Percentiles rank a stretch among this genome's conserved stretches.
Evolutionary conservation across 345 rosid species (phyloP).

Genomic region (Cardamine chenopodiifolia): DNA sequence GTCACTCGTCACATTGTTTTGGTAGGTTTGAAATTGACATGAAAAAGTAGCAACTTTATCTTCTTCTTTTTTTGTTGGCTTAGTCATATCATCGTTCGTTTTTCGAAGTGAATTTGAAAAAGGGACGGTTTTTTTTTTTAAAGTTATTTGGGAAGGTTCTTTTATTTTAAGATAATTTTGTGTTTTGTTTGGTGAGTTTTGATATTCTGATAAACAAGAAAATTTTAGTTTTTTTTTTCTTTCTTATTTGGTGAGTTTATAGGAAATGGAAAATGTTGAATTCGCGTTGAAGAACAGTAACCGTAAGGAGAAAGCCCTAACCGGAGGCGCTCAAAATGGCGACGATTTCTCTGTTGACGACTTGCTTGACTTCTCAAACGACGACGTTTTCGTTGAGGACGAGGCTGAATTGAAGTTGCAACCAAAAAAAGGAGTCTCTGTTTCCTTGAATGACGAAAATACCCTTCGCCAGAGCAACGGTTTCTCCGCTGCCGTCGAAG

Average conservation of each 20-base stretch:
- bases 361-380: conserved; percentile 75
- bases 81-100: not conserved
- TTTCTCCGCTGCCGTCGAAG: conserved; percentile 36
- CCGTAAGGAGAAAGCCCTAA: conserved; percentile 17
- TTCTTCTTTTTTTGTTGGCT: not conserved
- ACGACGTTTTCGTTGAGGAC: conserved; percentile 52
- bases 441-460: conserved; percentile 20
- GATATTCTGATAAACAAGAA: not conserved
- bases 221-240: not conserved
- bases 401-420: conserved; percentile 29
- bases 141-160: not conserved
- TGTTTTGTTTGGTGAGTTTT: conserved; percentile 1
- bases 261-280: conserved; percentile 66
- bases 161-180: not conserved
- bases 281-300: conserved; percentile 49
- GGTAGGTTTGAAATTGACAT: conserved; percentile 11
- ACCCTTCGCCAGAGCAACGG: conserved; percentile 32
- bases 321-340: conserved; percentile 39
- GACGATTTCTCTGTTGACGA: conserved; percentile 79
- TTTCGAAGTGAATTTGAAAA: not conserved
- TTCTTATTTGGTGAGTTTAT: not conserved
- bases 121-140: not conserved
- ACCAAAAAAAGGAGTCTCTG: conserved; percentile 27
- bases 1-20: not conserved
- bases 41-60: not conserved